These are phyloP conservation scores for Tremella yokohamensis DNA, from an alignment of 768 basidiomycete species.

Conservation along the genomic window DNA sequence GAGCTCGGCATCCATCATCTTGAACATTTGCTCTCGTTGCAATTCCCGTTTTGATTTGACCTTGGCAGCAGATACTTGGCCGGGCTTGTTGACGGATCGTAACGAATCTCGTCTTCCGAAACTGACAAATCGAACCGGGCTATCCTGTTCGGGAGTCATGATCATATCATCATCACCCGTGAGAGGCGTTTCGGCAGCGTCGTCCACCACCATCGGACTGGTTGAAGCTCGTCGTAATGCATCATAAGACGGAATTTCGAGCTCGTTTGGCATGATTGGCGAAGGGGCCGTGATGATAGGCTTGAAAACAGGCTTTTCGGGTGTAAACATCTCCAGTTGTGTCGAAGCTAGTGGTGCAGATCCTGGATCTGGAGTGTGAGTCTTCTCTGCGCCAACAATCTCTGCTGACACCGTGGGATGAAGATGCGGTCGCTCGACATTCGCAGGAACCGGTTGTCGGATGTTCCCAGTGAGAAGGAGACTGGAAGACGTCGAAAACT, in stretches of 20 bases:
- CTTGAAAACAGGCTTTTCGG: conserved; percentile 23
- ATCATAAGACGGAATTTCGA: background rate
- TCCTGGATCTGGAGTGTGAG: conserved; percentile 41
- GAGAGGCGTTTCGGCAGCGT: background rate
- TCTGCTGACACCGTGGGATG: conserved; percentile 33
- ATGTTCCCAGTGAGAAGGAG: conserved; percentile 11
- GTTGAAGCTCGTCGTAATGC: too few species aligned
- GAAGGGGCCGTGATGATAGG: conserved; percentile 37
- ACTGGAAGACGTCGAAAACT: conserved; percentile 9
- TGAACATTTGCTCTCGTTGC: conserved; percentile 45
- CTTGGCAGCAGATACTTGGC: conserved; percentile 11
- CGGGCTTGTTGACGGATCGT: conserved; percentile 17
- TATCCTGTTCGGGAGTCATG: conserved; percentile 8
- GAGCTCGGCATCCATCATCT: conserved; percentile 45
- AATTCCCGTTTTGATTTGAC: conserved; percentile 44
- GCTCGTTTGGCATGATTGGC: conserved; percentile 21
- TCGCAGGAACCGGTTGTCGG: background rate
- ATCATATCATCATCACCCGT: background rate
- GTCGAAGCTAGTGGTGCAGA: conserved; percentile 17
- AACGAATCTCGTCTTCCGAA: conserved; percentile 35
- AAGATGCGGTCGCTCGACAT: conserved; percentile 5
- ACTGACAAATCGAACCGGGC: conserved; percentile 27
- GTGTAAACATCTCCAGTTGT: background rate
- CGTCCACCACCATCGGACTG: conserved; percentile 6
- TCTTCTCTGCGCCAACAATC: conserved; percentile 23